phyloP scores from a whole-genome alignment of 2,329 filamentous ascomycete genomes.

The Fusarium liriodendri region DNA sequence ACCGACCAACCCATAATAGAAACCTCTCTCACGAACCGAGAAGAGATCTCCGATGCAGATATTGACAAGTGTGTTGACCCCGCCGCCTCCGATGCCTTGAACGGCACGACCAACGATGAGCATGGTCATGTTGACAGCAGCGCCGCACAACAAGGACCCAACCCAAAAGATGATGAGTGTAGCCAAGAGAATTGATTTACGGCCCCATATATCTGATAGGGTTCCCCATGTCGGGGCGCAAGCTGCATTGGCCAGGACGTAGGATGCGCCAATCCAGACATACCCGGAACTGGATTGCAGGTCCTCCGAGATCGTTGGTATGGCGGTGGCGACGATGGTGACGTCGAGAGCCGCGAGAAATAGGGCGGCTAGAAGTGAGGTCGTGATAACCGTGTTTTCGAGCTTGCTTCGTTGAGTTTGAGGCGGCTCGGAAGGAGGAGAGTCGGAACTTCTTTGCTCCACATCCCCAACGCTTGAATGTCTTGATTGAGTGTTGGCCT shows the following conservation, averaged over 20 bases:
- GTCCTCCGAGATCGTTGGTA: slow-evolving; percentile 9
- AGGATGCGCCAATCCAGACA: slow-evolving; percentile 17
- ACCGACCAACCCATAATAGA: slow-evolving; percentile 71
- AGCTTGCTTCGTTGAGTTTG: background rate
- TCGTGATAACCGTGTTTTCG: background rate
- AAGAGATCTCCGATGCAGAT: slow-evolving; percentile 19
- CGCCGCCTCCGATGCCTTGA: slow-evolving; percentile 6
- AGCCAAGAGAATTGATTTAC: slow-evolving; percentile 11
- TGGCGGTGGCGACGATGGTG: background rate
- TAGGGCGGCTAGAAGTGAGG: background rate
- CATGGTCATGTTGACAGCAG: slow-evolving; percentile 7
- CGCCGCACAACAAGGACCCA: background rate
- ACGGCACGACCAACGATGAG: slow-evolving; percentile 9
- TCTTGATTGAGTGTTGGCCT: background rate
- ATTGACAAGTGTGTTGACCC: slow-evolving; percentile 2
- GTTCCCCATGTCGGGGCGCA: slow-evolving; percentile 8
- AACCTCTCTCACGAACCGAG: slow-evolving; percentile 50
- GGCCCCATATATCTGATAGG: slow-evolving; percentile 16
- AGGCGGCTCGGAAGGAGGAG: background rate
- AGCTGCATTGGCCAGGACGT: slow-evolving; percentile 11
- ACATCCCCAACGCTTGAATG: background rate
- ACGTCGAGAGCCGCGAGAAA: background rate
- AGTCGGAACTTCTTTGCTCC: background rate
- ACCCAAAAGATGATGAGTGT: slow-evolving; percentile 1
- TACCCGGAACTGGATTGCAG: slow-evolving; percentile 6